These are phyloP conservation scores for Podospora bellae-mahoneyi DNA, from an alignment of 495 filamentous ascomycete genomes.

Conservation along the genomic window DNA sequence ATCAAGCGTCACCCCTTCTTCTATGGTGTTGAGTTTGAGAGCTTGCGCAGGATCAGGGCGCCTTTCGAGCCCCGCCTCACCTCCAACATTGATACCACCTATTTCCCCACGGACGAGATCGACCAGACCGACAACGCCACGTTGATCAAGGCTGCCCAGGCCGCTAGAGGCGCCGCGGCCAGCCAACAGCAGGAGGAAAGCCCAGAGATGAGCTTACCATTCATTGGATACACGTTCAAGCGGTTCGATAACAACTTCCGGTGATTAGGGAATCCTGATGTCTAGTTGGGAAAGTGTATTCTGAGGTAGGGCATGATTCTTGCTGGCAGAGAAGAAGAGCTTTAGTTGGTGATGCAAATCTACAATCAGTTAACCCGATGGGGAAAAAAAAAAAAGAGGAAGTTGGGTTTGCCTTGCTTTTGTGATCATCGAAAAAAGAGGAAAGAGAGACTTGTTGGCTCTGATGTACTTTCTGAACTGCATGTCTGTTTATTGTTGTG, in stretches of 20 bases:
- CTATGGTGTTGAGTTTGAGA: conserved; percentile 90
- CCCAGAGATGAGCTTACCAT: conserved; percentile 90
- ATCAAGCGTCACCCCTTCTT: conserved; percentile 95
- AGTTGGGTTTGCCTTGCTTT: neutral
- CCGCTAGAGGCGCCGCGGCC: conserved; percentile 31
- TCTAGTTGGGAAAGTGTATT: neutral
- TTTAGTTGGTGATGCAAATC: neutral
- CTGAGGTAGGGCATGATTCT: neutral
- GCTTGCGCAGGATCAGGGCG: conserved; percentile 83
- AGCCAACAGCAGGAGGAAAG: conserved; percentile 43
- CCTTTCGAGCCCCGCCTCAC: conserved; percentile 91
- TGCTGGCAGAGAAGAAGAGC: neutral
- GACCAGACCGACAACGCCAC: conserved; percentile 84
- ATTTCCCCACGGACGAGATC: conserved; percentile 98
- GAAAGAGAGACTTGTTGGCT: neutral
- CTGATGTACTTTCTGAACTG: neutral
- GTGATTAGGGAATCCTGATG: conserved; percentile 26
- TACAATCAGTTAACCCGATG: neutral
- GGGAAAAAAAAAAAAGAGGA: neutral
- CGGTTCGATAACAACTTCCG: conserved; percentile 80
- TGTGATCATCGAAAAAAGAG: neutral
- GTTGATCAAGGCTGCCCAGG: conserved; percentile 64
- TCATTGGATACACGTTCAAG: conserved; percentile 99
- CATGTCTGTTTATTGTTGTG: neutral
- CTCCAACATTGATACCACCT: conserved; percentile 92